Evolutionary conservation across 2,329 filamentous ascomycete species (phyloP).

Genomic region (Pleurostoma richardsiae): DNA sequence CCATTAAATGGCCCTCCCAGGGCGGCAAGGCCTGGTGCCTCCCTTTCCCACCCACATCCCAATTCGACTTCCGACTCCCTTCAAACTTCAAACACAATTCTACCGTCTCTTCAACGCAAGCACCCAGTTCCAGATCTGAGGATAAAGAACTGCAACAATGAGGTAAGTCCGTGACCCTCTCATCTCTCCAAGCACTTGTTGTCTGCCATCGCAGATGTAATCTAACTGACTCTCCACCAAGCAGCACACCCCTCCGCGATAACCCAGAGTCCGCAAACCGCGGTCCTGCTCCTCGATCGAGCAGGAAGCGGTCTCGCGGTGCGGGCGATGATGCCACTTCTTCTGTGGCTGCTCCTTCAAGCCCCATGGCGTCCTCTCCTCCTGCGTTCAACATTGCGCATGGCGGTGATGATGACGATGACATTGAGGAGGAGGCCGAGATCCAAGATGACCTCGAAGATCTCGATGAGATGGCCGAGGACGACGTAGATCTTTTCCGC

Average conservation of each 20-base stretch:
- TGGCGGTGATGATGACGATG: conserved; percentile 65
- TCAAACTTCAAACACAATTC: too few relatives aligned
- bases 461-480: conserved; percentile 76
- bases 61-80: background rate
- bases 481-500: conserved; percentile 73
- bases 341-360: conserved; percentile 47
- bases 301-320: conserved; percentile 51
- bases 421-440: conserved; percentile 67
- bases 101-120: too few relatives aligned
- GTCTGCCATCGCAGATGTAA: conserved; percentile 12
- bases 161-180: conserved; percentile 2
- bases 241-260: conserved; percentile 75
- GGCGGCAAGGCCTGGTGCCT: background rate
- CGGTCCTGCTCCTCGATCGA: conserved; percentile 48
- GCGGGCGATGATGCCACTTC: conserved; percentile 46
- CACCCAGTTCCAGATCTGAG: background rate
- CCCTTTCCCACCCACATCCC: background rate
- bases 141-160: conserved; percentile 4
- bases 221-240: background rate
- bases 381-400: conserved; percentile 61
- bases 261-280: conserved; percentile 82
- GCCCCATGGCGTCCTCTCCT: conserved; percentile 62
- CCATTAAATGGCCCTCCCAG: background rate
- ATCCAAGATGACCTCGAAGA: conserved; percentile 71
- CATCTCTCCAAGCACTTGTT: background rate